Conservation (phyloP, 2,329 filamentous ascomycete species). For the Fusarium continuum region DNA sequence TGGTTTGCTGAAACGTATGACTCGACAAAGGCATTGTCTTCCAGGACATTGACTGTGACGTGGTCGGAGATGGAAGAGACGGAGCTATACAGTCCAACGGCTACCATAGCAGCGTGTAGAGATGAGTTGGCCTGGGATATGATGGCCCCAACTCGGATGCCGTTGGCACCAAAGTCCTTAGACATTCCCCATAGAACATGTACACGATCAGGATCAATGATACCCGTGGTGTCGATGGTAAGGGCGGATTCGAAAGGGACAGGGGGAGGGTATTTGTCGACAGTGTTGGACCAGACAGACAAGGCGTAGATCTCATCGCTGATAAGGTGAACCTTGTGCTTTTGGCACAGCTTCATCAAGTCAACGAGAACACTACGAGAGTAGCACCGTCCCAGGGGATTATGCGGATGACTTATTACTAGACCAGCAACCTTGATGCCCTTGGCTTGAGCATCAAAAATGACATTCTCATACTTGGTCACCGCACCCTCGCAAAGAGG, state of each 20-base stretch:
- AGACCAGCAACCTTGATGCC: slow-evolving; percentile 56
- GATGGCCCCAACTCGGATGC: slow-evolving; percentile 61
- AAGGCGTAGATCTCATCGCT: slow-evolving; percentile 61
- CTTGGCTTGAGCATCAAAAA: slow-evolving; percentile 49
- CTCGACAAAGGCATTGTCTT: slow-evolving; percentile 55
- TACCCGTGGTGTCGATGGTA: slow-evolving; percentile 52
- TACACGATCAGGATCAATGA: slow-evolving; percentile 59
- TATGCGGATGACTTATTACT: slow-evolving; percentile 62
- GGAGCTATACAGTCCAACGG: slow-evolving; percentile 54
- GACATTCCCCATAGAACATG: slow-evolving; percentile 61
- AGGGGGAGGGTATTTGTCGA: slow-evolving; percentile 40
- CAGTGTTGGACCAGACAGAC: slow-evolving; percentile 57
- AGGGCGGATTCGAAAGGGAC: slow-evolving; percentile 57
- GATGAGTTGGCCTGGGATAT: slow-evolving; percentile 56
- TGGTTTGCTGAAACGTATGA: slow-evolving; percentile 56
- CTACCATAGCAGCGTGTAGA: slow-evolving; percentile 51
- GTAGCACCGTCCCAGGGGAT: slow-evolving; percentile 61
- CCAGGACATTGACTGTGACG: slow-evolving; percentile 53
- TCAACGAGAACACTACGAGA: slow-evolving; percentile 50
- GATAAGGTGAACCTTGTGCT: slow-evolving; percentile 62
- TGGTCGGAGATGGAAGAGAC: slow-evolving; percentile 56
- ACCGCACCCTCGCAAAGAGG: slow-evolving; percentile 55
- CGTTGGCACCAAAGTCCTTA: slow-evolving; percentile 67
- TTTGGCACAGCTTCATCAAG: slow-evolving; percentile 57
- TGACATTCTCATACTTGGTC: slow-evolving; percentile 54